phyloP scores from a whole-genome alignment of 2,329 filamentous ascomycete species.

The Apiospora saccharicola region DNA sequence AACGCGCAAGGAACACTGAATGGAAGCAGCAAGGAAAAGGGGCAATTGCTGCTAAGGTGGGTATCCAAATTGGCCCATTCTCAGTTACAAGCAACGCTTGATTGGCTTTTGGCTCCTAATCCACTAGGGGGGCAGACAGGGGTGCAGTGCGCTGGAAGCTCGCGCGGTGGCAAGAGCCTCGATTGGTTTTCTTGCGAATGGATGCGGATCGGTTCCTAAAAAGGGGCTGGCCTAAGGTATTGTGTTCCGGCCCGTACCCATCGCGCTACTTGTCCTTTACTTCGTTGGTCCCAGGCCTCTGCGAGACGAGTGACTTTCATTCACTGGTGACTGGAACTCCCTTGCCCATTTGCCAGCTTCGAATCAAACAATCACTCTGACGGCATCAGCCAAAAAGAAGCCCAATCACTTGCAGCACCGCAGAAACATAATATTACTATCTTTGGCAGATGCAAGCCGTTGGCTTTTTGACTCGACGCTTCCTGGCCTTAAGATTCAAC shows the following conservation, averaged over 20 bases:
- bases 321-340: not conserved
- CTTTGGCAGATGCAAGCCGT: conserved; percentile 12
- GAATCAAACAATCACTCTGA: not conserved
- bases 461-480: not conserved
- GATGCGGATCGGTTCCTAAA: conserved; percentile 16
- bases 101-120: not conserved
- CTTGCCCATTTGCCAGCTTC: conserved; percentile 4
- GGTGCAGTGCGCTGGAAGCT: not conserved
- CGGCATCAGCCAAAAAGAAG: not conserved
- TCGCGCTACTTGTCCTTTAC: conserved; percentile 15
- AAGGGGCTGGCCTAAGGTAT: conserved; percentile 20
- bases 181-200: conserved; percentile 14
- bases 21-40: conserved; percentile 21
- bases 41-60: conserved; percentile 14
- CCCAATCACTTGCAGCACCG: not conserved
- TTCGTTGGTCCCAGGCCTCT: not conserved
- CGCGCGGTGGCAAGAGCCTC: conserved; percentile 12
- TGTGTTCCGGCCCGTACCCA: conserved; percentile 20
- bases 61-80: conserved; percentile 1
- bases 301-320: conserved; percentile 9
- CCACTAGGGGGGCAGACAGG: not conserved
- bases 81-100: conserved; percentile 14
- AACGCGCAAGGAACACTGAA: conserved; percentile 19
- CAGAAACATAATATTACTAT: conserved; percentile 16
- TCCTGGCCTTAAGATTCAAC: conserved; percentile 17